Base-by-base conservation (phyloP, 2,329 filamentous ascomycete species). In the Chaetomium sp. region DNA sequence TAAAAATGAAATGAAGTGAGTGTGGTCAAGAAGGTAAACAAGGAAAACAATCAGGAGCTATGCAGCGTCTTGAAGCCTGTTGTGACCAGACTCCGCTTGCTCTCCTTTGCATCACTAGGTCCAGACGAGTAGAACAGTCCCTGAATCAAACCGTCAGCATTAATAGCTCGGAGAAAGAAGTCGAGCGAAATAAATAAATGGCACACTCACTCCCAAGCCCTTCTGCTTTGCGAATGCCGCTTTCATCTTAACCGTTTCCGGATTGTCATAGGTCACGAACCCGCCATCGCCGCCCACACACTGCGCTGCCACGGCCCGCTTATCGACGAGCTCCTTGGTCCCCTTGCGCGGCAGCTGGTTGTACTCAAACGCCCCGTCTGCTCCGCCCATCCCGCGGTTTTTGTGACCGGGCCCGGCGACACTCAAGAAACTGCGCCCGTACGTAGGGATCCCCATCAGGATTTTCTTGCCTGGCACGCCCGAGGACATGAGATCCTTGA, bases 121-220 rank as follows among this genome's bases (percentile, higher is more conserved):
- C 84, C 87, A 52, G 86, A 84, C 86, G 87, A 91, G 70, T 91
- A 94, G 69, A 91, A 92, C 7, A 94, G 71, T 0, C 89, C 89
- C 81, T 84, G 62, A n/a, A 41, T 19, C n/a, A 42, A 35, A 43
- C 40, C n/a, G 46, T 61, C 52, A 62, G 50, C 40, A 43, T 33
- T 9, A 7, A 19, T 52, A 4, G 4, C 37, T 9, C 2, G 12
- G 8, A 38, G 4, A 38, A 38, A 12, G 37, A 38, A 42, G 40
- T 8, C 4, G 6, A 42, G 10, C 4, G 1, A 52, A 12, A 32
- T 33, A 34, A 48, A 42, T 32, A 9, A 34, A 34, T 7, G 45
- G 4, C 12, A 9, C 36, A 76, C 77, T 69, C 67, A 83, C 80
- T 34, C 85, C 88, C 14, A 94, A 74, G 34, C 80, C 79, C 63